phyloP scores from a whole-genome alignment of 495 filamentous ascomycete species.

The Echria macrotheca region DNA sequence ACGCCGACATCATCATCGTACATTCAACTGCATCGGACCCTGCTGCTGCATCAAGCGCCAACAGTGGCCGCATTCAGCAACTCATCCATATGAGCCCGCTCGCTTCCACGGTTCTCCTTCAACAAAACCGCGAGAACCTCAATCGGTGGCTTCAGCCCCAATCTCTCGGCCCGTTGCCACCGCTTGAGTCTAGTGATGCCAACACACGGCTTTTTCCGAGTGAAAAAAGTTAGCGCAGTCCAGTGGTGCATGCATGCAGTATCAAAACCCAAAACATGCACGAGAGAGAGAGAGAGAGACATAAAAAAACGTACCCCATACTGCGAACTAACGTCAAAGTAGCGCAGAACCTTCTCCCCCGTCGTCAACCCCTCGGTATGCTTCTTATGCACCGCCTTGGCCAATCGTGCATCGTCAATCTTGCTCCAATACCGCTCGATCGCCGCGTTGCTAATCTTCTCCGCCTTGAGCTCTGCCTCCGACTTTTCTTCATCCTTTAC shows the following conservation, averaged over 20 bases:
- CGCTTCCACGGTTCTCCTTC: conserved; percentile 49
- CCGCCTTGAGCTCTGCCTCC: conserved; percentile 51
- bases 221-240: conserved; percentile 10
- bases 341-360: conserved; percentile 78
- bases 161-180: conserved; percentile 76
- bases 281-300: too few relatives aligned
- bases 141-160: conserved; percentile 79
- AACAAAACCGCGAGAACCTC: conserved; percentile 86
- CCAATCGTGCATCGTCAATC: conserved; percentile 54
- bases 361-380: conserved; percentile 51
- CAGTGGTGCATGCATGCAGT: too few relatives aligned
- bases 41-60: conserved; percentile 26
- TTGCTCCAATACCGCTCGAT: conserved; percentile 67
- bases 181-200: conserved; percentile 76
- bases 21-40: conserved; percentile 4
- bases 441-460: conserved; percentile 55
- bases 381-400: conserved; percentile 60
- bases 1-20: not conserved
- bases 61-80: conserved; percentile 52
- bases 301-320: conserved; percentile 67
- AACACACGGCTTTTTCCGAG: conserved; percentile 93
- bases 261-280: too few relatives aligned
- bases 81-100: conserved; percentile 77
- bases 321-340: conserved; percentile 82
- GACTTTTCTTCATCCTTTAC: conserved; percentile 34